Conservation (phyloP, 208 protist genomes). For the Trypanosoma cruzi region DNA sequence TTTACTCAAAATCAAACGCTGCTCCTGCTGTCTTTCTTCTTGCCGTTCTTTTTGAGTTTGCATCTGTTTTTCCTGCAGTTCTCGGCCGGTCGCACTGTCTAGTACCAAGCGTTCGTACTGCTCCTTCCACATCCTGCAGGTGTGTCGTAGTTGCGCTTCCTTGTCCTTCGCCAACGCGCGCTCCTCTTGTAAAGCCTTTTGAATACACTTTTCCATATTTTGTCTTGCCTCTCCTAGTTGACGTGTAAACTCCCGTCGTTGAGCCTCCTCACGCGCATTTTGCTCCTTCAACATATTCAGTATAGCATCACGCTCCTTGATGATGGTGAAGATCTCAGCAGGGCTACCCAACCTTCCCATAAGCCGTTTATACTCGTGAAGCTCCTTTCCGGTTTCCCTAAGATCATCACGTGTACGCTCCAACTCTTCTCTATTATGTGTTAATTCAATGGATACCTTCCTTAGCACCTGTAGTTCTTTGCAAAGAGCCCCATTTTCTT, state of each 20-base stretch:
- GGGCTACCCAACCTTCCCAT: constrained; percentile 25
- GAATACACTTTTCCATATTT: constrained; percentile 15
- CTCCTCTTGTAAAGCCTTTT: constrained; percentile 19
- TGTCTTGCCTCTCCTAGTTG: constrained; percentile 25
- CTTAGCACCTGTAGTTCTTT: constrained; percentile 18
- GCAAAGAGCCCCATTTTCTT: constrained; percentile 20
- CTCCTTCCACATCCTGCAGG: constrained; percentile 27
- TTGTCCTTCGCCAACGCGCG: constrained; percentile 27
- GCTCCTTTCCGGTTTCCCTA: constrained; percentile 27
- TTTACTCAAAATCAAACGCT: constrained; percentile 9
- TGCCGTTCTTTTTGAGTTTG: neutral
- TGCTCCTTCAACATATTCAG: constrained; percentile 53
- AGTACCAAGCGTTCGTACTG: constrained; percentile 11
- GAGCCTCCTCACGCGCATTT: constrained; percentile 33
- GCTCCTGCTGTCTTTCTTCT: constrained; percentile 9
- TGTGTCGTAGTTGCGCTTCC: constrained; percentile 17
- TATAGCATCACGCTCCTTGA: constrained; percentile 58
- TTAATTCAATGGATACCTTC: constrained; percentile 16
- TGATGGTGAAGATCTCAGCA: constrained; percentile 33
- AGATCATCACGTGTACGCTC: constrained; percentile 34
- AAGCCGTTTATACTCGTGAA: constrained; percentile 41
- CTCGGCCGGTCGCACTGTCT: neutral
- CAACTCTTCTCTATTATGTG: constrained; percentile 42
- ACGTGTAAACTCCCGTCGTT: constrained; percentile 39
- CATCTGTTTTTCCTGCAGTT: neutral